These are phyloP conservation scores for Recurvomyces mirabilis DNA, from an alignment of 495 filamentous ascomycete genomes.

Conservation along the genomic window DNA sequence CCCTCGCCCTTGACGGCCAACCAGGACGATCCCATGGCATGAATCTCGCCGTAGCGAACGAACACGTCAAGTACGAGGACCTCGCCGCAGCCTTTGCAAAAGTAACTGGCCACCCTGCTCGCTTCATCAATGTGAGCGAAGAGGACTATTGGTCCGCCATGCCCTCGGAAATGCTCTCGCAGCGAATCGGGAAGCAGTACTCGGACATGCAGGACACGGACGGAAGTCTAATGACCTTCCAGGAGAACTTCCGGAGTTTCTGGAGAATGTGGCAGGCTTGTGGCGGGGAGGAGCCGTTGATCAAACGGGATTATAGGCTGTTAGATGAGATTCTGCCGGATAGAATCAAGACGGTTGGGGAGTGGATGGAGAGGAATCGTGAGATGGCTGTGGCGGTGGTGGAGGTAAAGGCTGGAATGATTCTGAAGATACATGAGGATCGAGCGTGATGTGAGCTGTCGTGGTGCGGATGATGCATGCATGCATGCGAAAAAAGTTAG, in stretches of 20 bases:
- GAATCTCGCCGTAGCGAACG: conserved; percentile 41
- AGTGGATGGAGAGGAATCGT: conserved; percentile 39
- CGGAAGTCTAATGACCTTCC: conserved; percentile 32
- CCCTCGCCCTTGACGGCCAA: conserved; percentile 18
- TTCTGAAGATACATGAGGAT: conserved; percentile 3
- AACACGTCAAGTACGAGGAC: conserved; percentile 36
- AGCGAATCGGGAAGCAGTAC: background rate
- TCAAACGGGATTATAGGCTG: conserved; percentile 39
- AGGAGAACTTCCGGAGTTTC: conserved; percentile 44
- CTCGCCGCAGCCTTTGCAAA: conserved; percentile 40
- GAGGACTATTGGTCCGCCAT: conserved; percentile 33
- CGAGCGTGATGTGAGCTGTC: background rate
- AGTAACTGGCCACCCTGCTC: conserved; percentile 42
- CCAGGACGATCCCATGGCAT: conserved; percentile 37
- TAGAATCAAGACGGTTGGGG: conserved; percentile 39
- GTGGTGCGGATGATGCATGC: background rate
- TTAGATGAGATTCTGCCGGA: conserved; percentile 43
- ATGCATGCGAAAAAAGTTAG: too few relatives aligned
- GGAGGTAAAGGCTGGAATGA: background rate
- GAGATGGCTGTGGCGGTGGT: conserved; percentile 13
- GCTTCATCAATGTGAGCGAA: conserved; percentile 32
- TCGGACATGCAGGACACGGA: background rate
- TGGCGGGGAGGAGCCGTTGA: conserved; percentile 31
- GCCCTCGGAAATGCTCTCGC: background rate
- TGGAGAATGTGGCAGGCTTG: conserved; percentile 39